Percentiles rank a stretch among this genome's conserved stretches.
These are phyloP conservation scores for Fusarium nanum DNA, from an alignment of 2,329 filamentous ascomycete genomes.

Conservation along the genomic window DNA sequence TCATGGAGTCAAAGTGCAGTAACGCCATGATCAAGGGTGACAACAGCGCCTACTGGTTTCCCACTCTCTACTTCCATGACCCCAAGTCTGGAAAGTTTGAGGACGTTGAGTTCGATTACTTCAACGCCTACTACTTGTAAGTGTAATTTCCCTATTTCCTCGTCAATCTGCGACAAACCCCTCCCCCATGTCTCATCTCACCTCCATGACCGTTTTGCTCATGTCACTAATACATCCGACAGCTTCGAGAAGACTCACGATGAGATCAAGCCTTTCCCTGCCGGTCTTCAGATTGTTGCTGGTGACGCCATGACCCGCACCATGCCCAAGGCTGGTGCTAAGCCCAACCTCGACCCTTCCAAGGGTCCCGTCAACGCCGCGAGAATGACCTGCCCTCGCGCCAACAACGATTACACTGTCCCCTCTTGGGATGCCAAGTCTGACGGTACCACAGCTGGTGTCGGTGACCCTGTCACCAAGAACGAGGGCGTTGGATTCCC, in stretches of 20 bases:
- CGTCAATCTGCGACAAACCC: background rate
- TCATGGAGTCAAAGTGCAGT: conserved; percentile 73
- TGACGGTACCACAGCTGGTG: conserved; percentile 66
- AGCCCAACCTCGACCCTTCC: conserved; percentile 62
- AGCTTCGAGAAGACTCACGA: conserved; percentile 73
- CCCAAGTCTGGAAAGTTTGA: conserved; percentile 71
- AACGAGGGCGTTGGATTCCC: conserved; percentile 75
- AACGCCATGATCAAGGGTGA: conserved; percentile 76
- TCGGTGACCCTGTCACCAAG: conserved; percentile 64
- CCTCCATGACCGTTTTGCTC: background rate
- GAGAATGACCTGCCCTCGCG: conserved; percentile 71
- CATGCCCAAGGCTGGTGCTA: conserved; percentile 65
- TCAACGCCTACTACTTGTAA: conserved; percentile 81
- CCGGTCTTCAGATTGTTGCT: conserved; percentile 76
- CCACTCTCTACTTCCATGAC: conserved; percentile 75
- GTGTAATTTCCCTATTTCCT: conserved; percentile 34
- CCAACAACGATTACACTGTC: conserved; percentile 57
- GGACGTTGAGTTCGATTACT: conserved; percentile 75
- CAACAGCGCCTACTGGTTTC: conserved; percentile 82
- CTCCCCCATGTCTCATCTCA: background rate
- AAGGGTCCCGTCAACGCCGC: conserved; percentile 64
- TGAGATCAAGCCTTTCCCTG: conserved; percentile 75
- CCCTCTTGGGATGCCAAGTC: conserved; percentile 66
- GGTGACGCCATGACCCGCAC: conserved; percentile 71
- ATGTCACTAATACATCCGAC: conserved; percentile 26